phyloP scores from a whole-genome alignment of 2,329 filamentous ascomycete genomes.

The Zymoseptoria brevis region DNA sequence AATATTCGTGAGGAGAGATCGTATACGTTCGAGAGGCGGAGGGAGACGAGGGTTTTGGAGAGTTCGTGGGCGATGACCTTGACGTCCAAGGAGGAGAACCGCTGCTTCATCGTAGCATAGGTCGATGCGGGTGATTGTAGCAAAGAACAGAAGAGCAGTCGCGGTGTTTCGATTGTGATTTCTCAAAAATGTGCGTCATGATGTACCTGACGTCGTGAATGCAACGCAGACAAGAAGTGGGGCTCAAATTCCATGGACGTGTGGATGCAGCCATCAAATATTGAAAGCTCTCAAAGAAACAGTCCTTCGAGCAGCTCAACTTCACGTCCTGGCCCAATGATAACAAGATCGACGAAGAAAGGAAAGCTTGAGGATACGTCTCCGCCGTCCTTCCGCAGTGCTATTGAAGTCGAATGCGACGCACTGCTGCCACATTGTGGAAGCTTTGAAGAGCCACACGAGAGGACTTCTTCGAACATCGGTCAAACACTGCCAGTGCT shows the following conservation, averaged over 20 bases:
- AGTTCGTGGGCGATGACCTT: constrained; percentile 92
- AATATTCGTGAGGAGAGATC: constrained; percentile 94
- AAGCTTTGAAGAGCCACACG: no score
- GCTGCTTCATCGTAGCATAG: constrained; percentile 58
- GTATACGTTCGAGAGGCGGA: constrained; percentile 89
- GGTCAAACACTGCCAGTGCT: no score
- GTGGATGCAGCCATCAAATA: background rate
- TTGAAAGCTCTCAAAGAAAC: background rate
- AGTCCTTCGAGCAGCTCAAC: background rate
- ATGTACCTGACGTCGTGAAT: background rate
- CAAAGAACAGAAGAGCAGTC: background rate
- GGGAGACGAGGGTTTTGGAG: constrained; percentile 61
- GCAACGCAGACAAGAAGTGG: background rate
- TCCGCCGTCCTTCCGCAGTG: background rate
- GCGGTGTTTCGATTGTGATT: background rate
- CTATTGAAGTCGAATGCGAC: background rate
- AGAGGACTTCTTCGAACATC: no score
- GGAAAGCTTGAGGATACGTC: background rate
- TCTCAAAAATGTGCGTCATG: background rate
- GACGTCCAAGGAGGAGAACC: constrained; percentile 72
- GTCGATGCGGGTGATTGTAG: background rate
- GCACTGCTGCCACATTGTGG: no score
- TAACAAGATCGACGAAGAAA: background rate
- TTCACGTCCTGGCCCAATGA: background rate
- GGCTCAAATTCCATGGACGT: background rate